phyloP scores from a whole-genome alignment of 345 rosid genomes.

The Lepidium didymum region DNA sequence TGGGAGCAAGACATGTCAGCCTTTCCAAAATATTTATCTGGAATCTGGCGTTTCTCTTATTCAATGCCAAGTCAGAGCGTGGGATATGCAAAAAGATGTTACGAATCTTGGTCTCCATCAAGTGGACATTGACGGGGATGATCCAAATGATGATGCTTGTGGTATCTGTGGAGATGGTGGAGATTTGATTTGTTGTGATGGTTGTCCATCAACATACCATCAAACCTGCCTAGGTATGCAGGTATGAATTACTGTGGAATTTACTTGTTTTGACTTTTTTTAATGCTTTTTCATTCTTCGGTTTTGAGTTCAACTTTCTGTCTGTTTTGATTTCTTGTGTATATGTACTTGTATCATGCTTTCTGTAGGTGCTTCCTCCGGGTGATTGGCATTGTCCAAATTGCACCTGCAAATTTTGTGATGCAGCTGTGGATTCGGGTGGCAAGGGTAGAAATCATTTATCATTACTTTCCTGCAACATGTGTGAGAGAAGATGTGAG shows the following conservation, averaged over 20 bases:
- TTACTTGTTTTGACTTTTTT: background rate
- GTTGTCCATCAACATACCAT: slow-evolving; percentile 97
- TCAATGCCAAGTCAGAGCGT: slow-evolving; percentile 83
- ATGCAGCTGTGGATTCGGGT: slow-evolving; percentile 35
- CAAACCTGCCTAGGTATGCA: slow-evolving; percentile 71
- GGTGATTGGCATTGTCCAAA: slow-evolving; percentile 96
- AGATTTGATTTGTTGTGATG: slow-evolving; percentile 88
- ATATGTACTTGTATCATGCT: slow-evolving; percentile 11
- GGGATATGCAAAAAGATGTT: slow-evolving; percentile 65
- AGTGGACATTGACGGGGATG: slow-evolving; percentile 64
- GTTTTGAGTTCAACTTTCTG: background rate
- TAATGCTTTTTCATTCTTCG: background rate
- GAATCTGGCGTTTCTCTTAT: slow-evolving; percentile 79
- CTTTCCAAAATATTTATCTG: slow-evolving; percentile 71
- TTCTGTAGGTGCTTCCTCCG: slow-evolving; percentile 65
- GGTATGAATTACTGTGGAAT: slow-evolving; percentile 33
- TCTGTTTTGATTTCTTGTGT: background rate
- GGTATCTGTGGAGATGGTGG: slow-evolving; percentile 99
- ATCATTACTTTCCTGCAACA: slow-evolving; percentile 38
- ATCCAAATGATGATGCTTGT: slow-evolving; percentile 97
- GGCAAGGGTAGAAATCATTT: slow-evolving; percentile 22
- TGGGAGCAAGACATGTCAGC: slow-evolving; percentile 74
- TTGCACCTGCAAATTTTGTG: slow-evolving; percentile 91
- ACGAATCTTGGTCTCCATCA: slow-evolving; percentile 43
- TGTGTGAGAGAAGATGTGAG: slow-evolving; percentile 87